Evolutionary conservation across 139 green algal genomes (phyloP).

Genomic region (Tetradesmus lagerheimii): DNA sequence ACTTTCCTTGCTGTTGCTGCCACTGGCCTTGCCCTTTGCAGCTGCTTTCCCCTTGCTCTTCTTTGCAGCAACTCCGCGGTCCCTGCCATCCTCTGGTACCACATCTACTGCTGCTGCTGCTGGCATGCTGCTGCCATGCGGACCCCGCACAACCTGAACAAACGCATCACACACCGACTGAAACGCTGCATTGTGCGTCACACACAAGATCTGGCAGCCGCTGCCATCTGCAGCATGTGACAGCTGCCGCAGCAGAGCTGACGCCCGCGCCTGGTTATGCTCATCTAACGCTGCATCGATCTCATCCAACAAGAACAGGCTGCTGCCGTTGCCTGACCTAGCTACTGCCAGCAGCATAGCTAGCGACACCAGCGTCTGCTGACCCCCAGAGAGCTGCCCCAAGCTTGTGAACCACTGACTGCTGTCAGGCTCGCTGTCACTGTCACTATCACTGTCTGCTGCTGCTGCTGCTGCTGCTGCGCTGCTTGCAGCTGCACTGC

Average conservation of each 20-base stretch:
- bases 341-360: slow-evolving; percentile 66
- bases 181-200: slow-evolving; percentile 63
- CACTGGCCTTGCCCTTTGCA: background rate
- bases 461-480: slow-evolving; percentile 1
- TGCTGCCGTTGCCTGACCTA: slow-evolving; percentile 9
- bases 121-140: background rate
- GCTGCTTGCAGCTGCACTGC: background rate
- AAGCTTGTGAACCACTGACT: slow-evolving; percentile 38
- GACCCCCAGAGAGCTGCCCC: slow-evolving; percentile 68
- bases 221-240: background rate
- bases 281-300: slow-evolving; percentile 77
- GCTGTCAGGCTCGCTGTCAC: background rate
- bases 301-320: slow-evolving; percentile 67
- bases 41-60: background rate
- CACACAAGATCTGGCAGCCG: slow-evolving; percentile 58
- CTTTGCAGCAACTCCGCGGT: background rate
- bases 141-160: slow-evolving; percentile 41
- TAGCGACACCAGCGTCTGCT: slow-evolving; percentile 73
- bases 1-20: background rate
- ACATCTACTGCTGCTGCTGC: slow-evolving; percentile 7
- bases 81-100: background rate
- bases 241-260: slow-evolving; percentile 21
- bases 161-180: slow-evolving; percentile 51
- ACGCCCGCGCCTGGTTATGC: slow-evolving; percentile 58
- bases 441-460: background rate